A percentile compares a stretch with the other conserved stretches of the same genome.
phyloP scores from a whole-genome alignment of 148 eudicot species.

The Simmondsia chinensis region DNA sequence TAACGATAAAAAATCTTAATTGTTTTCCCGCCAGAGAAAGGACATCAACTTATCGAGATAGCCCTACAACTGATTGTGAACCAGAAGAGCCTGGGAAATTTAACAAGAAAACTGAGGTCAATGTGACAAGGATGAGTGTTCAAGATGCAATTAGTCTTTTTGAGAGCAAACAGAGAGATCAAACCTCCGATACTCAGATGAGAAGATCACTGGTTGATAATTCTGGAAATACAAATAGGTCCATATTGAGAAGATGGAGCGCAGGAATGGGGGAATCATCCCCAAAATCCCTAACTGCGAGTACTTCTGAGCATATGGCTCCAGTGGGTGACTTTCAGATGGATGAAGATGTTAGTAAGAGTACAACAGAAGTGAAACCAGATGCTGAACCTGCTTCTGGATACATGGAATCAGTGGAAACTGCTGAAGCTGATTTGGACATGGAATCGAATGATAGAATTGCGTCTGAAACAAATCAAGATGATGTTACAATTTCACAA shows the following conservation, averaged over 20 bases:
- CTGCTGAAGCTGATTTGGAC: constrained; percentile 21
- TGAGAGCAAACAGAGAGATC: constrained; percentile 78
- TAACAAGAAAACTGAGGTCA: constrained; percentile 41
- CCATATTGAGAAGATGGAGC: constrained; percentile 96
- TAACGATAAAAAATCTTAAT: constrained; percentile 70
- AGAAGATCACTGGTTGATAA: constrained; percentile 31
- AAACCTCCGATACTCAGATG: constrained; percentile 38
- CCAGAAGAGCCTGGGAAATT: constrained; percentile 46
- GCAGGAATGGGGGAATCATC: constrained; percentile 54
- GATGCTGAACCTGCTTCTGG: constrained; percentile 16
- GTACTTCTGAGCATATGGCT: constrained; percentile 21
- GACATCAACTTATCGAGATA: constrained; percentile 32
- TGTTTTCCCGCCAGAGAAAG: constrained; percentile 63
- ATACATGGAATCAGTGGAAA: constrained; percentile 16
- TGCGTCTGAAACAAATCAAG: constrained; percentile 15
- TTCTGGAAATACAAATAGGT: constrained; percentile 39
- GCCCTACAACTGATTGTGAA: constrained; percentile 35
- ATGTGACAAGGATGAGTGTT: constrained; percentile 76
- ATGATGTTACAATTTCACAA: constrained; percentile 20
- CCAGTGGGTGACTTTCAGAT: constrained; percentile 22
- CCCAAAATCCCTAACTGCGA: constrained; percentile 20
- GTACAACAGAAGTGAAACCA: constrained; percentile 13
- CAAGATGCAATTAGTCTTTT: constrained; percentile 92
- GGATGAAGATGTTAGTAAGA: constrained; percentile 13
- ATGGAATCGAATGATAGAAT: constrained; percentile 20